phyloP scores from a whole-genome alignment of 2,329 filamentous ascomycete genomes.

The Sclerotinia glacialis region DNA sequence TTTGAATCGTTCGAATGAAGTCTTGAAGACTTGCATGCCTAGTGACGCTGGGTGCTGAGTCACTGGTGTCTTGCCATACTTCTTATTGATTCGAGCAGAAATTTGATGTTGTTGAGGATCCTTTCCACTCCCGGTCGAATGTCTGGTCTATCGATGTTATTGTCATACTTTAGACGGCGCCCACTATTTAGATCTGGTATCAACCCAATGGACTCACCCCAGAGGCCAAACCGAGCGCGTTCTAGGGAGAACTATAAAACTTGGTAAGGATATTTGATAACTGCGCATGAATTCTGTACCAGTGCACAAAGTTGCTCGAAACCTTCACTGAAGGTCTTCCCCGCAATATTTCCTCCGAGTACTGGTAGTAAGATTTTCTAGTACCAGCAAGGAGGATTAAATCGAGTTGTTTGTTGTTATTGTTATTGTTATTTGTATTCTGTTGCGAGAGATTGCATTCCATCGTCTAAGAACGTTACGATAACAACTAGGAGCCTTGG shows the following conservation, averaged over 20 bases:
- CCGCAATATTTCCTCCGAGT: constrained; percentile 19
- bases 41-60: constrained; percentile 1
- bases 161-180: constrained; percentile 19
- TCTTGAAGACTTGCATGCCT: constrained; percentile 28
- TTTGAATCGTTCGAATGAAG: constrained; percentile 30
- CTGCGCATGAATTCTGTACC: neutral
- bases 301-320: constrained; percentile 31
- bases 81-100: constrained; percentile 18
- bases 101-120: constrained; percentile 24
- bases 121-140: constrained; percentile 20
- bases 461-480: neutral
- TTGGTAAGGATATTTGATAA: neutral
- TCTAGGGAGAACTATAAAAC: constrained; percentile 17
- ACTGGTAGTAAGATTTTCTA: neutral
- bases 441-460: neutral
- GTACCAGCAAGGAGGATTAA: neutral
- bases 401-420: neutral
- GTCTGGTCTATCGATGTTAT: constrained; percentile 21
- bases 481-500: neutral
- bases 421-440: no score
- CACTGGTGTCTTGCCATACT: constrained; percentile 10
- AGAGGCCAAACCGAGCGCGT: constrained; percentile 22
- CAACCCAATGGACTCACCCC: constrained; percentile 26
- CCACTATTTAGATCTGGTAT: constrained; percentile 17
- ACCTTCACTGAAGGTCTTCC: constrained; percentile 31